A percentile compares a stretch with the other conserved stretches of the same genome.
Conservation (phyloP, 306 rosid species). For the Lathyrus aphaca region DNA sequence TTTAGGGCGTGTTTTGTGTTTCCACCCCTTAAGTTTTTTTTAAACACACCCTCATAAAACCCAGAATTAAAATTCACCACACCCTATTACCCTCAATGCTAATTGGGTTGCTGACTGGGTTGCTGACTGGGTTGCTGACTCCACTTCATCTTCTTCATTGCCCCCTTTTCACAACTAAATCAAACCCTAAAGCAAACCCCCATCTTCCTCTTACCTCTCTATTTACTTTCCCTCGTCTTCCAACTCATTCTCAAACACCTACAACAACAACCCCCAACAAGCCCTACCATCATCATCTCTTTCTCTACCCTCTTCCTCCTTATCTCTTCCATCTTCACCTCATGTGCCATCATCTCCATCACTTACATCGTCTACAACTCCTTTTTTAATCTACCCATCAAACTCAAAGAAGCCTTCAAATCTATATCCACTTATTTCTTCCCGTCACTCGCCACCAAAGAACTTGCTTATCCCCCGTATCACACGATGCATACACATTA, state of each 20-base stretch:
- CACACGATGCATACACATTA: too few relatives aligned
- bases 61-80: too few relatives aligned
- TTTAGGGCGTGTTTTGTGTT: too few relatives aligned
- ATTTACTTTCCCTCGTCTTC: constrained; percentile 48
- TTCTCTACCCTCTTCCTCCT: constrained; percentile 31
- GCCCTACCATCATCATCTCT: neutral
- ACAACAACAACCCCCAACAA: constrained; percentile 19
- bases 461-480: too few relatives aligned
- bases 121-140: too few relatives aligned
- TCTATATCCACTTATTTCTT: constrained; percentile 50
- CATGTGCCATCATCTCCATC: constrained; percentile 51
- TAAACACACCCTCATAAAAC: too few relatives aligned
- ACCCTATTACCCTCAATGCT: too few relatives aligned
- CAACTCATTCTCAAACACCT: constrained; percentile 20
- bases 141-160: too few relatives aligned
- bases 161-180: too few relatives aligned
- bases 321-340: constrained; percentile 38
- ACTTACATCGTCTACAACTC: constrained; percentile 54
- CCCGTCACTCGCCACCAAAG: constrained; percentile 53
- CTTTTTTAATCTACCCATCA: constrained; percentile 56
- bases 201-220: constrained; percentile 68
- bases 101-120: too few relatives aligned
- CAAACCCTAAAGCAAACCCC: too few relatives aligned
- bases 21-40: too few relatives aligned
- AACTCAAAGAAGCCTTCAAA: constrained; percentile 50